Evolutionary conservation across 75 land plant species (phyloP).

Genomic region (Sequoia sempervirens): DNA sequence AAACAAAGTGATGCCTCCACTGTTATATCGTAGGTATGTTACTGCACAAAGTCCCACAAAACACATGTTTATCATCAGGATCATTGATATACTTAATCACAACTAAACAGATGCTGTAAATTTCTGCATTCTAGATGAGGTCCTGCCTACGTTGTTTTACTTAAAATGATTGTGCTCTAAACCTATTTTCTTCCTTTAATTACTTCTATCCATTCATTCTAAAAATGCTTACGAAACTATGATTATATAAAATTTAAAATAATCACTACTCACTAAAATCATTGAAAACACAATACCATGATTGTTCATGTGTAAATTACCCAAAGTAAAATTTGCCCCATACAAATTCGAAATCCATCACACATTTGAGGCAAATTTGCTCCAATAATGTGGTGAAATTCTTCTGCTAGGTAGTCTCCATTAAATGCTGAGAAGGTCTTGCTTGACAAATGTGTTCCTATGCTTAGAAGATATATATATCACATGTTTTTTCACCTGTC

Average conservation of each 20-base stretch:
- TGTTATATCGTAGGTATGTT: slow-evolving; percentile 55
- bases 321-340: neutral
- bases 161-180: neutral
- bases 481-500: too few species aligned
- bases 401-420: neutral
- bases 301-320: neutral
- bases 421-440: neutral
- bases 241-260: neutral
- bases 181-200: neutral
- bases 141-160: neutral
- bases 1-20: slow-evolving; percentile 65
- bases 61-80: neutral
- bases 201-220: neutral
- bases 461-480: neutral
- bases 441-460: neutral
- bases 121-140: neutral
- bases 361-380: neutral
- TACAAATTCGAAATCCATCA: neutral
- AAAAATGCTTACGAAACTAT: neutral
- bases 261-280: neutral
- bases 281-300: neutral
- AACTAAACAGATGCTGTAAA: neutral
- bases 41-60: slow-evolving; percentile 39
- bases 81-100: neutral
- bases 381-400: neutral